Evolutionary conservation across 805 yeast genomes (phyloP).

Genomic region (Candida corydali): DNA sequence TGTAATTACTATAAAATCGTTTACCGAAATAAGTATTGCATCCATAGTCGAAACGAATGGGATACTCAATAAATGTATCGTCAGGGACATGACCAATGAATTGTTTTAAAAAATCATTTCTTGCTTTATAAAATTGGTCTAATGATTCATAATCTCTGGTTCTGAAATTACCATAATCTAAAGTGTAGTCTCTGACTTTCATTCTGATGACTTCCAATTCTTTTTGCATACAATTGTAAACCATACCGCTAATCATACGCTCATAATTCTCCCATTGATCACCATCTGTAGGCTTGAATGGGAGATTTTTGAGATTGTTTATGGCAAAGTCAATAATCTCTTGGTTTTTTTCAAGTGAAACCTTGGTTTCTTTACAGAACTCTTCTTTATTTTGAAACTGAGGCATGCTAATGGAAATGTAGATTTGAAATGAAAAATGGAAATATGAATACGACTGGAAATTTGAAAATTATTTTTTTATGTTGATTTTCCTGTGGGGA

Average conservation of each 20-base stretch:
- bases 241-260: constrained; percentile 15
- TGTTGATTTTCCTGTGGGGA: background rate
- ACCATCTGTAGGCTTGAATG: constrained; percentile 9
- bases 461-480: background rate
- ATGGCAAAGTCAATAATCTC: constrained; percentile 12
- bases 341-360: constrained; percentile 8
- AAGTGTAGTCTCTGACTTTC: constrained; percentile 8
- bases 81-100: constrained; percentile 13
- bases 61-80: constrained; percentile 11
- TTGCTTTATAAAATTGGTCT: constrained; percentile 9
- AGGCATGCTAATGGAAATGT: constrained; percentile 5
- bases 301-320: constrained; percentile 10
- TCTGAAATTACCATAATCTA: constrained; percentile 11
- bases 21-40: constrained; percentile 13
- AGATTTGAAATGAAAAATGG: background rate
- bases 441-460: too few species aligned
- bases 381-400: constrained; percentile 10
- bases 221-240: constrained; percentile 9
- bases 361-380: constrained; percentile 10
- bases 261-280: constrained; percentile 13
- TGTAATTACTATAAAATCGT: constrained; percentile 11
- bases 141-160: constrained; percentile 8
- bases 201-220: constrained; percentile 10
- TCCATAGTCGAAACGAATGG: constrained; percentile 12
- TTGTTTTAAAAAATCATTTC: constrained; percentile 5